These are phyloP conservation scores for Trichosanthes cucumerina DNA, from an alignment of 306 rosid species.

Conservation along the genomic window DNA sequence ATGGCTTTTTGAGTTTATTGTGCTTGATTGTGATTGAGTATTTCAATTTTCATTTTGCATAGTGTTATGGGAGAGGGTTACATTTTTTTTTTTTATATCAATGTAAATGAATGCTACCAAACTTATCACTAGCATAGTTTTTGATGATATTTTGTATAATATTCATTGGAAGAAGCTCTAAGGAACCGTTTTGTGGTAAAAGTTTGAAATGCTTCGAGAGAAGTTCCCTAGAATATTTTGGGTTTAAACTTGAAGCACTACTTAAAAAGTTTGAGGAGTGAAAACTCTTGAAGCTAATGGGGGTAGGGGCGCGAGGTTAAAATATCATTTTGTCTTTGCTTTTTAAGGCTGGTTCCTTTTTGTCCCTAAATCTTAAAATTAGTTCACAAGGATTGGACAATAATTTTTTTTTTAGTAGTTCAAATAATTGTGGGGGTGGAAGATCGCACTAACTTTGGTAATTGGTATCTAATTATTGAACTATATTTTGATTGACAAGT, in stretches of 20 bases:
- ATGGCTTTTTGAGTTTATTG: neutral
- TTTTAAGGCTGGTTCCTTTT: too few species aligned
- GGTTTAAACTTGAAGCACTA: neutral
- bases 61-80: neutral
- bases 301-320: too few species aligned
- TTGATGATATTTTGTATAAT: neutral
- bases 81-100: neutral
- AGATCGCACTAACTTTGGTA: too few species aligned
- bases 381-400: too few species aligned
- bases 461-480: too few species aligned
- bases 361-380: too few species aligned
- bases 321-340: too few species aligned
- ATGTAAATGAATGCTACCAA: neutral
- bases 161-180: neutral
- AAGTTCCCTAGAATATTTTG: neutral
- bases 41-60: neutral
- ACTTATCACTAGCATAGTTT: neutral
- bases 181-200: neutral
- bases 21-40: neutral
- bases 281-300: too few species aligned
- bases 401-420: too few species aligned
- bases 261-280: too few species aligned
- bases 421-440: too few species aligned
- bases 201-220: neutral
- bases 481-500: too few species aligned